Conservation (phyloP, 495 filamentous ascomycete genomes). For the Tuber aestivum region DNA sequence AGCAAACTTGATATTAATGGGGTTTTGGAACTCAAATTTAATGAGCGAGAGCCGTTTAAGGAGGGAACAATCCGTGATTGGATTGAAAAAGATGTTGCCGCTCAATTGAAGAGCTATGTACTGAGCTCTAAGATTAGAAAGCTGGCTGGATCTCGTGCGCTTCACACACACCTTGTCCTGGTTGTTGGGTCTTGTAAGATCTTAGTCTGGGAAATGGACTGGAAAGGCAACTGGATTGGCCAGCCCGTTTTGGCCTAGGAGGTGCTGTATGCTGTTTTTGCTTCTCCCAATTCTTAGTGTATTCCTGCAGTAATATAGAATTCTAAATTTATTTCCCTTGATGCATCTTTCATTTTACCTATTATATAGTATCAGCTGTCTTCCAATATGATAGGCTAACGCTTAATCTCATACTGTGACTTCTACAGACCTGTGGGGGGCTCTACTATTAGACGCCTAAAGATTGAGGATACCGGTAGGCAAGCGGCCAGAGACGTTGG, state of each 20-base stretch:
- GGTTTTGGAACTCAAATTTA: slow-evolving; percentile 2
- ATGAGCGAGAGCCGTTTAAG: not conserved
- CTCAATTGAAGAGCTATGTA: slow-evolving; percentile 2
- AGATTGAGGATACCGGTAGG: too few species aligned
- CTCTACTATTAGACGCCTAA: too few species aligned
- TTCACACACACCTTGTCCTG: not conserved
- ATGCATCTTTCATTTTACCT: too few species aligned
- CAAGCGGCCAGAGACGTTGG: too few species aligned
- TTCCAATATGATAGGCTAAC: too few species aligned
- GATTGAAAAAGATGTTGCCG: not conserved
- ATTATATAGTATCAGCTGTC: too few species aligned
- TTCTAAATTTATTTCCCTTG: too few species aligned
- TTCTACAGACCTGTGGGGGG: too few species aligned
- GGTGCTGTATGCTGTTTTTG: too few species aligned
- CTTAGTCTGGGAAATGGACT: slow-evolving; percentile 9
- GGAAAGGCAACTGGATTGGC: not conserved
- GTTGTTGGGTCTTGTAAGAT: slow-evolving; percentile 1
- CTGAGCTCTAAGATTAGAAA: not conserved
- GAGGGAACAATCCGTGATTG: not conserved
- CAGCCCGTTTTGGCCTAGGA: not conserved
- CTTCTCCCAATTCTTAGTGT: too few species aligned
- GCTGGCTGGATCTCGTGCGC: not conserved
- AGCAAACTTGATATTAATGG: not conserved
- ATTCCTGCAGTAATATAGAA: too few species aligned
- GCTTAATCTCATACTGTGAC: too few species aligned